Percentiles rank a stretch among this genome's conserved stretches.
Evolutionary conservation across 2,329 filamentous ascomycete species (phyloP).

Genomic region (Fonsecaea monophora): DNA sequence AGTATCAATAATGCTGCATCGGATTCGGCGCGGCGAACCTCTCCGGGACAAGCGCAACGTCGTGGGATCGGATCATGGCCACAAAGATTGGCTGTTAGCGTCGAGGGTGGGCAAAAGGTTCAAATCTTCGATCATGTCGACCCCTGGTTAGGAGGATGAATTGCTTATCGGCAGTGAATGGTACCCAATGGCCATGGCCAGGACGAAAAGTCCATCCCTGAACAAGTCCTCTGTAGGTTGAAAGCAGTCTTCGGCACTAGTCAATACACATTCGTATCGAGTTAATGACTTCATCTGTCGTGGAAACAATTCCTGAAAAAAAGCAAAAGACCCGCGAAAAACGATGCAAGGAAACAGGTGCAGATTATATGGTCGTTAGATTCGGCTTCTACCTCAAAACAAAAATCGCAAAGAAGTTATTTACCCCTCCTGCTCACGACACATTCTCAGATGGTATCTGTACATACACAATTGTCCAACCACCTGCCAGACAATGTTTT

Average conservation of each 20-base stretch:
- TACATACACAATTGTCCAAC: constrained; percentile 19
- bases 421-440: neutral
- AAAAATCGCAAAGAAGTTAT: constrained; percentile 16
- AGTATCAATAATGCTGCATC: neutral
- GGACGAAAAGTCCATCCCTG: neutral
- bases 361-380: constrained; percentile 23
- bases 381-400: constrained; percentile 11
- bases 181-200: neutral
- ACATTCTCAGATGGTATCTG: constrained; percentile 13
- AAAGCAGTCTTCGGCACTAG: neutral
- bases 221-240: neutral
- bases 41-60: constrained; percentile 1
- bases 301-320: neutral
- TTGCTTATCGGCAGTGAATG: neutral
- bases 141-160: neutral
- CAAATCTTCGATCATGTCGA: neutral
- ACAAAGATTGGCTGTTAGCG: constrained; percentile 2
- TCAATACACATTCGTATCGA: neutral
- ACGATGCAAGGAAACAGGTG: neutral
- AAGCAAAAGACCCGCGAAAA: neutral
- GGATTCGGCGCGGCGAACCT: neutral
- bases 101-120: neutral
- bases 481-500: neutral
- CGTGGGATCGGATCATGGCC: neutral
- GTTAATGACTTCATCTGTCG: neutral